Evolutionary conservation across 805 yeast genomes (phyloP), one percentile per base, ranked within the genome.

Genomic region (Starmerella sirachaensis): DNA sequence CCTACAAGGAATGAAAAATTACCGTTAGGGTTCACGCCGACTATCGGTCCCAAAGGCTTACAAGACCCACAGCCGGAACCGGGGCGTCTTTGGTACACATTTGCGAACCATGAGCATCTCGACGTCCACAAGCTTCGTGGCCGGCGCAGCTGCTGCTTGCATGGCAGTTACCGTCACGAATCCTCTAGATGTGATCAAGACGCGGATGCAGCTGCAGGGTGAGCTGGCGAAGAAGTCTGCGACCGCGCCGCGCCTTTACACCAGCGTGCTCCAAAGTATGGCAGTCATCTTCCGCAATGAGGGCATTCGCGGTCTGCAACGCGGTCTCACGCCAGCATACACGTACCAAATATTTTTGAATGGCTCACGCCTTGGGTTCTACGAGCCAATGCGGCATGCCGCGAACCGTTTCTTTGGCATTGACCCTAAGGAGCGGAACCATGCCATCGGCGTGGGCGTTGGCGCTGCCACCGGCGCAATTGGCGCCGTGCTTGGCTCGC

Each of bases 161-260:
- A 91, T 93, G 38, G 97, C 98, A 0, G 98, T 91, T 31, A 88
- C 96, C 0, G 77, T 88, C 56, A 86, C 97, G 4, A 91, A 91
- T 57, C 98, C 98, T 5, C 78, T 91, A 46, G 98, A 91, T 60
- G 66, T 91, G 45, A 84, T 88, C 50, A 91, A 91, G 63, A 91
- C 94, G 7, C 53, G 97, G 62, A 81, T 88, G 93, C 98, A 91
- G 59, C 65, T 91, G 32, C 96, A 91, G 60, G 98, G 98, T 43
- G 97, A 91, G 61, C 66, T 88, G 35, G 66, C 77, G 11, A 61
- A 68, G 8, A 34, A 28, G 6, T 22, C 25, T 8, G 58, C 58
- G 12, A 57, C 66, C 22, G 66, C 62, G 5, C 62, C 68, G 28
- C 68, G 66, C 18, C 67, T 76, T 0, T 91, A 88, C 60, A 78